Evolutionary conservation across 805 yeast species (phyloP), one percentile per base, ranked within the genome.

Genomic region (Hermanozyma aechmeae): DNA sequence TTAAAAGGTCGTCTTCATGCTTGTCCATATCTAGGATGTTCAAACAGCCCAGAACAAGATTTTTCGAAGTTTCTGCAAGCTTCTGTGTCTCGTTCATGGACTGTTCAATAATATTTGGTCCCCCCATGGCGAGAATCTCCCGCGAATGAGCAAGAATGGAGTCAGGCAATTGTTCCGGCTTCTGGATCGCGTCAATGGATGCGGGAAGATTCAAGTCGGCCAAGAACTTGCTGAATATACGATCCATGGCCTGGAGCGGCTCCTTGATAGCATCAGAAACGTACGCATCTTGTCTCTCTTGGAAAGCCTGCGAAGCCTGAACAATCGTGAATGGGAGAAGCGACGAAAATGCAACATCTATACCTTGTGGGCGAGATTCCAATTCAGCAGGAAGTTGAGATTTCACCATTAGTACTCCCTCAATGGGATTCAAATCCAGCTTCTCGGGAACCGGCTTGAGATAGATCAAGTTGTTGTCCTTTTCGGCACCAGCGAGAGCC

Each of bases 391-490:
- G 53, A 3, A 54, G 56, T 23, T 54, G 38, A 0, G 73, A 56
- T 29, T 71, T 70, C 2, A 79, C 84, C 65, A 80, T 72, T 4
- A 68, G 50, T 0, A 75, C 76, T 2, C 68, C 68, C 2, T 53
- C 45, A 3, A 76, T 57, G 0, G 58, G 42, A 1, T 71, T 58
- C 2, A 75, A 40, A 2, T 61, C 56, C 0, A 45, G 33, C 6
- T 39, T 43, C 1, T 37, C 40, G 0, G 94, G 93, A 1, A 84
- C 75, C 2, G 60, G 55, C 33, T 80, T 77, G 23, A 82, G 53
- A 50, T 84, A 83, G 5, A 87, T 76, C 41, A 85, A 59, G 44
- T 85, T 87, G 47, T 86, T 86, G 39, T 86, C 96, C 39, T 76
- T 68, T 38, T 80, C 85, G 0, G 87, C 73, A 3, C 68, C 58